Conservation (phyloP, 495 filamentous ascomycete species). For the Penicillium angulare region DNA sequence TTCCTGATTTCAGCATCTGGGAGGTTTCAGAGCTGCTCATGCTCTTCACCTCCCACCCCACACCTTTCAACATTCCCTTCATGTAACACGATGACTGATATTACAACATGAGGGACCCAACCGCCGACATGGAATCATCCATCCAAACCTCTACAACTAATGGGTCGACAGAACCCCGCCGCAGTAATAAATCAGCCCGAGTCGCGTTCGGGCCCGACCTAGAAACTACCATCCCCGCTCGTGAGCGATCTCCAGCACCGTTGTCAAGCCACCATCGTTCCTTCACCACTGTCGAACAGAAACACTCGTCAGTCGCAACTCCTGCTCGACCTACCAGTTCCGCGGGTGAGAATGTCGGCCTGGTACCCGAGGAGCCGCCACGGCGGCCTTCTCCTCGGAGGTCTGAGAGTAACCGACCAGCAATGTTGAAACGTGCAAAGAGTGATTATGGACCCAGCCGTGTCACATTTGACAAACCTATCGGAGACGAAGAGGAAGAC, state of each 20-base stretch:
- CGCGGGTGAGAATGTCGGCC: constrained; percentile 27
- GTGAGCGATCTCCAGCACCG: constrained; percentile 41
- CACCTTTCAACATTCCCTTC: constrained; percentile 7
- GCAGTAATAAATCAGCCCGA: constrained; percentile 38
- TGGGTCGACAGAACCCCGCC: constrained; percentile 35
- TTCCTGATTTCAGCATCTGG: constrained; percentile 1
- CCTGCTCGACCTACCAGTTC: constrained; percentile 36
- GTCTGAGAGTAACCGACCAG: constrained; percentile 46
- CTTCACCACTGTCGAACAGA: constrained; percentile 37
- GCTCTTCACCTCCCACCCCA: constrained; percentile 12
- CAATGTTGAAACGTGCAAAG: constrained; percentile 63
- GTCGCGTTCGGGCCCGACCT: constrained; percentile 47
- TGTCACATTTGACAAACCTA: constrained; percentile 32
- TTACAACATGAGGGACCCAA: constrained; percentile 43
- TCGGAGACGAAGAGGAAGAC: constrained; percentile 44
- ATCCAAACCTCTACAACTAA: constrained; percentile 27
- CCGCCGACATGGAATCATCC: constrained; percentile 39
- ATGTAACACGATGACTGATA: constrained; percentile 37
- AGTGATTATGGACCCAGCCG: constrained; percentile 63
- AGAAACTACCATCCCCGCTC: constrained; percentile 43
- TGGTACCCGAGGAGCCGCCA: constrained; percentile 19
- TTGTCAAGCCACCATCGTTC: constrained; percentile 38
- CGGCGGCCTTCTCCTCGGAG: constrained; percentile 31
- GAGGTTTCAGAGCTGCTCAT: constrained; percentile 9
- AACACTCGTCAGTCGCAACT: constrained; percentile 20